Evolutionary conservation across 257 asterid species (phyloP).

Genomic region (Capsicum rhomboideum): DNA sequence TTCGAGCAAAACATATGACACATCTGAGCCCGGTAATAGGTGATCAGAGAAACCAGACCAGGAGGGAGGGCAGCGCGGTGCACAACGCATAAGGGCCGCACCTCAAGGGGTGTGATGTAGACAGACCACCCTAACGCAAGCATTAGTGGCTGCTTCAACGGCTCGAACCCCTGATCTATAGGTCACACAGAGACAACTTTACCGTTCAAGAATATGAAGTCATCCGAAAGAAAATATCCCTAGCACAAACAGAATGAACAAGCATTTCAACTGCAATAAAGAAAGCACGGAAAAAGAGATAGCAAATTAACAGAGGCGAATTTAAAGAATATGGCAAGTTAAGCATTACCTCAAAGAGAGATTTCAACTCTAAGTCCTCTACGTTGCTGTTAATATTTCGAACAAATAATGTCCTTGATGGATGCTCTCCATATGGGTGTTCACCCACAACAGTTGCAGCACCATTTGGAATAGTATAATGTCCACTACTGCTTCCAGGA

Average conservation of each 20-base stretch:
- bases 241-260: not conserved
- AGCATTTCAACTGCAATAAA: not conserved
- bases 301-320: not conserved
- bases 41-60: not conserved
- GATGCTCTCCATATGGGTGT: slow-evolving; percentile 75
- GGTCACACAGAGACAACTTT: not conserved
- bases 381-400: slow-evolving; percentile 67
- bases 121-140: not conserved
- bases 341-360: slow-evolving; percentile 54
- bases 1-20: not conserved
- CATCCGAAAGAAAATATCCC: not conserved
- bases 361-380: slow-evolving; percentile 56
- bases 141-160: not conserved
- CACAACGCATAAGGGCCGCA: not conserved
- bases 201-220: not conserved
- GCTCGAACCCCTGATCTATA: not conserved
- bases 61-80: not conserved
- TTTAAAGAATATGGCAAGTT: not conserved
- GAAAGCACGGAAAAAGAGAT: not conserved
- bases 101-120: not conserved
- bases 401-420: slow-evolving; percentile 70
- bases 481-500: slow-evolving; percentile 22
- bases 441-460: slow-evolving; percentile 52
- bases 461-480: slow-evolving; percentile 41
- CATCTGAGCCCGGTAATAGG: not conserved